A percentile compares a stretch with the other conserved stretches of the same genome.
Conservation (phyloP, 2,329 filamentous ascomycete species). For the Bertia moriformis region DNA sequence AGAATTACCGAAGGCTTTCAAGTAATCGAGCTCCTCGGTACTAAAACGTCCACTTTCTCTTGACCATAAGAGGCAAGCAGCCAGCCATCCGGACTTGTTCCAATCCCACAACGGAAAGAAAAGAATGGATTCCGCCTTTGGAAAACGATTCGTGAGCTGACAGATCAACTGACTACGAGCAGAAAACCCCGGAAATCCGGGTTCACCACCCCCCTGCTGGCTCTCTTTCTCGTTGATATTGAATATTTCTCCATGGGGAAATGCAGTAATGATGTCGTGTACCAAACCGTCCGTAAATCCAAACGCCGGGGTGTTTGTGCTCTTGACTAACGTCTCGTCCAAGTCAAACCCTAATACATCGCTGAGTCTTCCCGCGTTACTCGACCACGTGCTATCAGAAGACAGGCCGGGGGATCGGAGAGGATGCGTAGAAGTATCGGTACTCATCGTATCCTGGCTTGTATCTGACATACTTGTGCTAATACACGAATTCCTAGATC, state of each 20-base stretch:
- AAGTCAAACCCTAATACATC: no score
- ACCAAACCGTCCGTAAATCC: neutral
- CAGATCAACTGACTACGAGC: no score
- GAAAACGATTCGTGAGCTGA: conserved; percentile 5
- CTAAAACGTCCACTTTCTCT: conserved; percentile 10
- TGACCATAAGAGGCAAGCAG: conserved; percentile 13
- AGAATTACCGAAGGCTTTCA: conserved; percentile 27
- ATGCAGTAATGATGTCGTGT: neutral
- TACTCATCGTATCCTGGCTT: no score
- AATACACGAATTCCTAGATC: neutral
- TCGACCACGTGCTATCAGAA: no score
- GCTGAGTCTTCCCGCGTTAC: no score
- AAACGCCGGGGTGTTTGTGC: neutral
- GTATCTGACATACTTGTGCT: no score
- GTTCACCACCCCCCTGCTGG: neutral
- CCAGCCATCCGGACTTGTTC: conserved; percentile 17
- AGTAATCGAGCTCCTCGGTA: conserved; percentile 19
- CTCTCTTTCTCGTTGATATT: neutral
- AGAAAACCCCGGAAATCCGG: no score
- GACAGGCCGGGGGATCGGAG: neutral
- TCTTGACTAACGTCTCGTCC: no score
- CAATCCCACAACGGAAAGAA: conserved; percentile 22
- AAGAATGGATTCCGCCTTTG: conserved; percentile 17
- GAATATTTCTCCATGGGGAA: neutral
- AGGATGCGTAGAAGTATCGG: no score